Percentiles rank a stretch among this genome's conserved stretches.
Evolutionary conservation across 2,329 filamentous ascomycete genomes (phyloP).

Genomic region (Trichoderma sp.): DNA sequence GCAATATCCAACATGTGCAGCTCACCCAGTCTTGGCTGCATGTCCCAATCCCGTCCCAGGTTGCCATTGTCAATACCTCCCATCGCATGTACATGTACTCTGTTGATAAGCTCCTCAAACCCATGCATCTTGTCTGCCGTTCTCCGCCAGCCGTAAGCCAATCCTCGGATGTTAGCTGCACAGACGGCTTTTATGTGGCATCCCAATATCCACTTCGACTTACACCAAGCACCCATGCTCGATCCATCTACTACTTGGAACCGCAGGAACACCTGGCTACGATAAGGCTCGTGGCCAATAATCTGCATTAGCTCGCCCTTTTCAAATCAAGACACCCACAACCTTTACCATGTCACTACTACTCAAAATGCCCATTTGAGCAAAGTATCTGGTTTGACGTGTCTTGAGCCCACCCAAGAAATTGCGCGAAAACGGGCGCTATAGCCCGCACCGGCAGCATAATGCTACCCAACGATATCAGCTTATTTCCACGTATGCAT

Average conservation of each 20-base stretch:
- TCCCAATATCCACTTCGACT: neutral
- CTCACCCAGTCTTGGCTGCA: constrained; percentile 1
- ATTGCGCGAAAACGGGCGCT: neutral
- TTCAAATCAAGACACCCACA: neutral
- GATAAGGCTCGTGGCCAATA: neutral
- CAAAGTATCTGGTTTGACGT: neutral
- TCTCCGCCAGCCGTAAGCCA: neutral
- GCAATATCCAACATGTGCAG: neutral
- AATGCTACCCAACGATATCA: neutral
- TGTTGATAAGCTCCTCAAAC: neutral
- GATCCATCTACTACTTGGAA: neutral
- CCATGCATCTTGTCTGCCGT: neutral
- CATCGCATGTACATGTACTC: neutral
- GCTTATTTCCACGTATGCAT: neutral
- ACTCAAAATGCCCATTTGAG: neutral
- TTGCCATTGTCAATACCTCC: neutral
- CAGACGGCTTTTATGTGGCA: neutral
- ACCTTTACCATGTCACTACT: neutral
- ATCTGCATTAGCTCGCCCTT: neutral
- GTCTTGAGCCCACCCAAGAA: neutral
- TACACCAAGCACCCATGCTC: constrained; percentile 1
- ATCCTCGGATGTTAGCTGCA: neutral
- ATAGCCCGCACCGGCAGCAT: neutral
- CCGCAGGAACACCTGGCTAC: neutral
- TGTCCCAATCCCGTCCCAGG: neutral